Base-by-base conservation (phyloP, 208 protist species). In the Leishmania aethiopica region DNA sequence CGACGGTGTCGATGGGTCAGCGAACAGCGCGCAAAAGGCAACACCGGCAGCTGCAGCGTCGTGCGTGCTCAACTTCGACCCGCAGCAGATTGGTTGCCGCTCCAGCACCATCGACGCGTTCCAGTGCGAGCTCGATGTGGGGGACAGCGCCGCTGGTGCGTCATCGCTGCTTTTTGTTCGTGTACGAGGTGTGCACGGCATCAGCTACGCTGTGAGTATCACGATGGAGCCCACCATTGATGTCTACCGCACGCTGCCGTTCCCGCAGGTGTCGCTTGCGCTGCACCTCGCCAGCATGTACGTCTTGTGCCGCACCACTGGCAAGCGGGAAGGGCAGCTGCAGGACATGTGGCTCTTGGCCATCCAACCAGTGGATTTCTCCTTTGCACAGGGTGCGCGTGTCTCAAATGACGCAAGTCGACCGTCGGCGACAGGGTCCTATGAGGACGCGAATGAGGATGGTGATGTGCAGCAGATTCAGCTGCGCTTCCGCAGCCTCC, bases 161-260 rank as follows among this genome's bases (percentile, higher is more conserved):
- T 78, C 83, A n/a, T 59, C 84, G 76, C 81, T 92, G 78, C 85
- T 96, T 3, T 96, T 92, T 78, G 88, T 96, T 40, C 93, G 90
- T 7, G 91, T 95, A 11, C 91, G 93, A 28, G 90, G 86, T n/a
- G 77, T 93, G 0, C 84, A 93, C 62, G 83, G 87, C 25, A 79
- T 79, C 42, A 94, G 91, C 81, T 96, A 93, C 87, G 93, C 91
- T 11, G 85, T 96, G 74, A 95, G 93, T 85, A 86, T 96, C 74
- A 93, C 91, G 0, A 88, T 77, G 8, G 93, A 96, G 73, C 86
- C 86, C 8, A 89, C 88, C 2, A 92, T 94, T 53, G 91, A 96
- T 83, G 85, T 78, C 11, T 93, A 91, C 78, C 87, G 86, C 70
- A 90, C 78, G 22, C 72, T 93, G 75, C 93, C 91, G 11, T 94